These are phyloP conservation scores for Harringtonia aguacate DNA, from an alignment of 2,329 filamentous ascomycete genomes.

Conservation along the genomic window DNA sequence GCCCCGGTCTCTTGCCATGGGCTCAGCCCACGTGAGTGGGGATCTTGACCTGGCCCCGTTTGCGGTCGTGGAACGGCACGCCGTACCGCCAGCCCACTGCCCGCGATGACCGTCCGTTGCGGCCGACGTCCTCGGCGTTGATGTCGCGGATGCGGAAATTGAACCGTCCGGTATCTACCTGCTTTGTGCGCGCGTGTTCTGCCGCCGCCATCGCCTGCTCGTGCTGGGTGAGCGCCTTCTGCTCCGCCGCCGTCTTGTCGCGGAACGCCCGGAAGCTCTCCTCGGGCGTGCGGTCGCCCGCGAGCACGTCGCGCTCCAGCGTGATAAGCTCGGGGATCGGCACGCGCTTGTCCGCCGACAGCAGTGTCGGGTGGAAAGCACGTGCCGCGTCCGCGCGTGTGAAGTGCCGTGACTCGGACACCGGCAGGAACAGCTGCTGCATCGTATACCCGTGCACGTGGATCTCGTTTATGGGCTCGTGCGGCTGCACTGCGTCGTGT, in stretches of 20 bases:
- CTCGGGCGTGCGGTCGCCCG: constrained; percentile 19
- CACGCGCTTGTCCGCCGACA: constrained; percentile 49
- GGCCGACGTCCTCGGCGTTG: constrained; percentile 45
- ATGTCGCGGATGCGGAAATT: constrained; percentile 54
- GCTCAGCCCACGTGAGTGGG: constrained; percentile 42
- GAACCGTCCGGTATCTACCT: constrained; percentile 35
- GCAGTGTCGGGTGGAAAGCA: constrained; percentile 49
- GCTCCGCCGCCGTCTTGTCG: constrained; percentile 22
- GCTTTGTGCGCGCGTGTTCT: constrained; percentile 29
- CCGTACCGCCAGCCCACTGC: constrained; percentile 55
- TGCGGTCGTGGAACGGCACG: constrained; percentile 50
- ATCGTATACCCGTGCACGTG: constrained; percentile 50
- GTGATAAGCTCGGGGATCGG: constrained; percentile 51
- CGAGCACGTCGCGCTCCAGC: constrained; percentile 37
- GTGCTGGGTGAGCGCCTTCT: constrained; percentile 7
- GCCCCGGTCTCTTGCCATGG: not conserved
- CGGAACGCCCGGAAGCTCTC: constrained; percentile 9
- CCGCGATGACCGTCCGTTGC: constrained; percentile 36
- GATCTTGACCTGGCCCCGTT: constrained; percentile 56
- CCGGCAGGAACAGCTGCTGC: constrained; percentile 55
- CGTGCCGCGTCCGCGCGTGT: constrained; percentile 55
- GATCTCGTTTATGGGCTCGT: constrained; percentile 55
- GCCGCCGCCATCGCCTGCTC: constrained; percentile 22
- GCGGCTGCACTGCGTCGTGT: constrained; percentile 33
- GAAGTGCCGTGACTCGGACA: constrained; percentile 51